Conservation (phyloP, 768 basidiomycete genomes). For the Chlorophyllum brunneum region DNA sequence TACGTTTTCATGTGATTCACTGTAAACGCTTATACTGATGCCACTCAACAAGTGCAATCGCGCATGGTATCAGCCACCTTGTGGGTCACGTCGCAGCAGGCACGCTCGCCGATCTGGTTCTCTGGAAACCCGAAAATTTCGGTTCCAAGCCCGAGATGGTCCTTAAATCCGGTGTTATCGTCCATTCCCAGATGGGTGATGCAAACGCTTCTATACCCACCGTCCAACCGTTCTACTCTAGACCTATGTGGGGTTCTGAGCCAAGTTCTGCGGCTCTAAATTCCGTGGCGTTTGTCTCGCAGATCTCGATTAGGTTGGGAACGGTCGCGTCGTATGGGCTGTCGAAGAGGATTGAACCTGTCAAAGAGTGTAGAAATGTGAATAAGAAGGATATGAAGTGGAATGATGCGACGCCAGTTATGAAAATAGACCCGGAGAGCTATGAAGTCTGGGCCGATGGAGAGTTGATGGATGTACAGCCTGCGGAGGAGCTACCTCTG, state of each 20-base stretch:
- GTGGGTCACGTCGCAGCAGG: slow-evolving; percentile 83
- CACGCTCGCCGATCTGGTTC: slow-evolving; percentile 87
- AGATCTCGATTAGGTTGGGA: slow-evolving; percentile 35
- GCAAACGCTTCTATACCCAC: slow-evolving; percentile 96
- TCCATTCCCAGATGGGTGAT: slow-evolving; percentile 93
- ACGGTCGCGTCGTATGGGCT: slow-evolving; percentile 56
- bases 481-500: slow-evolving; percentile 68
- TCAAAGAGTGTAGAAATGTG: slow-evolving; percentile 69
- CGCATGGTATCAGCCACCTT: slow-evolving; percentile 86
- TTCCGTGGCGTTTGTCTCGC: slow-evolving; percentile 85
- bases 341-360: slow-evolving; percentile 55
- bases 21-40: background rate
- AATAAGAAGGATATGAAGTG: slow-evolving; percentile 92
- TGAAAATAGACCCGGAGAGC: slow-evolving; percentile 89
- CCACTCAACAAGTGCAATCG: slow-evolving; percentile 64
- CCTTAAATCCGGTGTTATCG: slow-evolving; percentile 92
- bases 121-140: slow-evolving; percentile 95
- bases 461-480: slow-evolving; percentile 67
- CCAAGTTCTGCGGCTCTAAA: slow-evolving; percentile 76
- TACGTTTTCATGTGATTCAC: slow-evolving; percentile 35
- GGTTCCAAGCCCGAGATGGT: slow-evolving; percentile 93
- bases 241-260: slow-evolving; percentile 92
- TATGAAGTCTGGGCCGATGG: slow-evolving; percentile 87
- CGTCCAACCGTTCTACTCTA: slow-evolving; percentile 82
- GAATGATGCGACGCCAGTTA: slow-evolving; percentile 78